A percentile compares a stretch with the other conserved stretches of the same genome.
Conservation (phyloP, 2,329 filamentous ascomycete species). For the Colletotrichum brevisporum region DNA sequence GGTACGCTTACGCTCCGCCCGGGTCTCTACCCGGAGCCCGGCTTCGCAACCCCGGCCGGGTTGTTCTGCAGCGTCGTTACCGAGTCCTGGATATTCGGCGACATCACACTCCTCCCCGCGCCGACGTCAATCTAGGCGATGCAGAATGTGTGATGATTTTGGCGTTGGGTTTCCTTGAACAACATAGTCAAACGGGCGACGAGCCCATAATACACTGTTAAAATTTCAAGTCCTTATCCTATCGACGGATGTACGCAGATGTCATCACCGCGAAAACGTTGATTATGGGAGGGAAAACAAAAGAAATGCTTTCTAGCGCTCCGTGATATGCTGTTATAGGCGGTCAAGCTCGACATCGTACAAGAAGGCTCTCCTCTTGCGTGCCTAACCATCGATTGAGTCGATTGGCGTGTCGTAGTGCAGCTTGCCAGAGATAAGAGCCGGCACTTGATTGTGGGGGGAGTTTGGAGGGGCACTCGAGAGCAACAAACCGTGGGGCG, state of each 20-base stretch:
- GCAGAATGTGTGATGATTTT: not conserved
- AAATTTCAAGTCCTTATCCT: too few species aligned
- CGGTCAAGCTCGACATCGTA: conserved; percentile 6
- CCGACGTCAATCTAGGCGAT: not conserved
- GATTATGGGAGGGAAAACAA: not conserved
- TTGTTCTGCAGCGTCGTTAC: conserved; percentile 24
- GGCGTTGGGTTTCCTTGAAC: too few species aligned
- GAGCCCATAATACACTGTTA: too few species aligned
- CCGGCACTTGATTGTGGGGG: conserved; percentile 11
- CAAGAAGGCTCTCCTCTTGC: not conserved
- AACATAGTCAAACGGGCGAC: too few species aligned
- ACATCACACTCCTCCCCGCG: conserved; percentile 29
- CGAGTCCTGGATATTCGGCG: conserved; percentile 33
- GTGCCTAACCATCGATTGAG: not conserved
- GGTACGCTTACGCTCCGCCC: conserved; percentile 35
- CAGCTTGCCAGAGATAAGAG: conserved; percentile 14
- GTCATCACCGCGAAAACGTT: too few species aligned
- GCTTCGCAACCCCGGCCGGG: conserved; percentile 17
- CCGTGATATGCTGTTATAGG: not conserved
- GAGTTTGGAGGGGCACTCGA: not conserved
- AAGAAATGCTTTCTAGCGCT: not conserved
- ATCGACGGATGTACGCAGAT: too few species aligned
- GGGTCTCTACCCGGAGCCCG: conserved; percentile 25
- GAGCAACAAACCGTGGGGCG: not conserved
- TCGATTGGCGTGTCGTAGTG: conserved; percentile 5